Percentiles rank a stretch among this genome's conserved stretches.
These are phyloP conservation scores for Sonneratia caseolaris DNA, from an alignment of 345 rosid genomes.

Conservation along the genomic window DNA sequence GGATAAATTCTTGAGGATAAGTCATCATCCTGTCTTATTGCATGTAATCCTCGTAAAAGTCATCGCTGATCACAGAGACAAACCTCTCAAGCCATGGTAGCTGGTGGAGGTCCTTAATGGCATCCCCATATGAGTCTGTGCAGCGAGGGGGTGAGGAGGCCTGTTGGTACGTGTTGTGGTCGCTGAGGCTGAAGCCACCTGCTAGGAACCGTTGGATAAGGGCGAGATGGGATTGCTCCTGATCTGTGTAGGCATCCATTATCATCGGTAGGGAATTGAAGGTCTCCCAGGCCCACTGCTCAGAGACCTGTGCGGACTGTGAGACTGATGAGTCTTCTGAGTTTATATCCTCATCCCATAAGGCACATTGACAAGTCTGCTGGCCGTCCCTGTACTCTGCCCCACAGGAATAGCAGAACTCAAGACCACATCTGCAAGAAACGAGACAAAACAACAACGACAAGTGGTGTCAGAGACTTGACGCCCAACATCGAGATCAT, in stretches of 20 bases:
- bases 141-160: conserved; percentile 63
- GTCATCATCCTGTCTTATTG: conserved; percentile 25
- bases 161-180: conserved; percentile 64
- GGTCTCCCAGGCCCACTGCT: conserved; percentile 96
- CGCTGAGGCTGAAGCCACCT: conserved; percentile 85
- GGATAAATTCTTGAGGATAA: neutral
- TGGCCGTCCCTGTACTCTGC: conserved; percentile 68
- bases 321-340: conserved; percentile 36
- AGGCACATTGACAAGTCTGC: conserved; percentile 79
- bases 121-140: conserved; percentile 78
- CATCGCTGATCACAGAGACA: conserved; percentile 91
- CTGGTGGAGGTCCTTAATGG: conserved; percentile 89
- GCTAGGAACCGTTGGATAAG: conserved; percentile 88
- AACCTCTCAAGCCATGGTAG: conserved; percentile 99
- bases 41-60: conserved; percentile 68
- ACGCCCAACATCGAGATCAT: neutral
- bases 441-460: conserved; percentile 4
- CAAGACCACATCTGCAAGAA: conserved; percentile 71
- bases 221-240: conserved; percentile 89
- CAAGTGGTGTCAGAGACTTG: neutral
- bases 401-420: conserved; percentile 94
- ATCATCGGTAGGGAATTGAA: conserved; percentile 73
- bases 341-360: conserved; percentile 70
- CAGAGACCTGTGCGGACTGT: conserved; percentile 68
- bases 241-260: conserved; percentile 88